Evolutionary conservation across 192 early-diverging fungal species (phyloP).

Genomic region (Dissophora ornata): DNA sequence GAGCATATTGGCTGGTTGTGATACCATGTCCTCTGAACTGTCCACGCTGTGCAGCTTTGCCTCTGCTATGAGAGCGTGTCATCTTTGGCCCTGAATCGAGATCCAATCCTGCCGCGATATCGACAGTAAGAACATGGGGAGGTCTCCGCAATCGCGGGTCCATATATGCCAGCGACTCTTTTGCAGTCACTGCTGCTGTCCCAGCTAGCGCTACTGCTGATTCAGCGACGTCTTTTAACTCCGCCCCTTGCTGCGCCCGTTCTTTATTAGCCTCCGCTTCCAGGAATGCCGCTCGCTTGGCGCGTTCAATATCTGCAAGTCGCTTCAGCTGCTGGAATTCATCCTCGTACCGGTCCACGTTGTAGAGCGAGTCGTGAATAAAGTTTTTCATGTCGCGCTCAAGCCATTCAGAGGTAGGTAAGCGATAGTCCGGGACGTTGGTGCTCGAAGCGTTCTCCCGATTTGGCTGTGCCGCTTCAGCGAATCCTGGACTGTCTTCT

Average conservation of each 20-base stretch:
- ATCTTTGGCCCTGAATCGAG: not conserved
- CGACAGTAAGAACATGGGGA: not conserved
- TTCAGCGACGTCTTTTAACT: not conserved
- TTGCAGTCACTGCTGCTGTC: not conserved
- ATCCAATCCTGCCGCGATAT: not conserved
- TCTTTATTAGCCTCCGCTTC: slow-evolving; percentile 27
- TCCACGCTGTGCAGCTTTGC: not conserved
- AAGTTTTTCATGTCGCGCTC: slow-evolving; percentile 31
- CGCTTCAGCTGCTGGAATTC: slow-evolving; percentile 33
- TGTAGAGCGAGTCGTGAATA: slow-evolving; percentile 42
- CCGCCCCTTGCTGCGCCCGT: not conserved
- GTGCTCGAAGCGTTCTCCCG: not conserved
- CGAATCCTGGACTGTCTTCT: no score
- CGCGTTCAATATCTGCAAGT: slow-evolving; percentile 28
- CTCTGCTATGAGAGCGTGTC: not conserved
- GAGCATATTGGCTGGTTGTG: slow-evolving; percentile 25
- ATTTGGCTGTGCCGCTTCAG: not conserved
- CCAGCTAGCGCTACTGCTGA: not conserved
- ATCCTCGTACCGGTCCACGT: slow-evolving; percentile 46
- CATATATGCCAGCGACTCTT: not conserved
- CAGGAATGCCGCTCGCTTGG: slow-evolving; percentile 25
- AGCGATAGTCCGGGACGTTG: no score
- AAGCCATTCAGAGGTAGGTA: slow-evolving; percentile 1
- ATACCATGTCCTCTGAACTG: slow-evolving; percentile 16
- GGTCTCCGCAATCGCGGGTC: slow-evolving; percentile 15